Base-by-base conservation (phyloP, 2,329 filamentous ascomycete species). In the Xylaria sp. region DNA sequence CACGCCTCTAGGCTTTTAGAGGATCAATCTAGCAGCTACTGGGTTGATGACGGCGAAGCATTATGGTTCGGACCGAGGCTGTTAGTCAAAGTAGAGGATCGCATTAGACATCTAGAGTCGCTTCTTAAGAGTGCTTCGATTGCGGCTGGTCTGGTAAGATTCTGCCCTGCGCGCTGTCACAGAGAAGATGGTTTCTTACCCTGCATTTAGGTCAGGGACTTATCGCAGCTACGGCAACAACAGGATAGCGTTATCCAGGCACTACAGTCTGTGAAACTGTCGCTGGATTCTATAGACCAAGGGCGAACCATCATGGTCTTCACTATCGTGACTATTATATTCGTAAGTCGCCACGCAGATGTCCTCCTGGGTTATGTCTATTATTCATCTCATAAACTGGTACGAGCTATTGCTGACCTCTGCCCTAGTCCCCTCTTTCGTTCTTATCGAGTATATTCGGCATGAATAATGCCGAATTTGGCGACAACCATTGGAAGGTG, bases 391-490 rank as follows among this genome's bases (percentile, higher is more conserved):
- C 4, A 5, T n/a, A 6, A 25, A n/a, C 3, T 21, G 21, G 25
- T 28, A 8, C 17, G n/a, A 3, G 23, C 9, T 19, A 33, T 2
- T 43, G 19, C 15, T 47, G 25, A 49, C 23, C 11, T 15, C 5
- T 25, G 7, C 19, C 15, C 46, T 14, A 77, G 76, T 69, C 78
- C 0, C 77, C 77, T 0, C 65, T 78, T 0, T 74, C 74, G 0
- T 79, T 78, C 66, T 69, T 77, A n/a, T 70, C 77, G 0, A 72
- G 72, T 4, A 62, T 79, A 7, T 79, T 79, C 37, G 77, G 78
- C 1, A 79, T 79, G 78, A 78, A 79, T 40, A 69, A 72, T 11
- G 17, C 7, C 0, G 71, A 74, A 35, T 60, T 65, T 23, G 57
- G 52, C 23, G 23, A 43, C 12, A 57, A 60, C 17, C 38, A 54